Evolutionary conservation across 768 basidiomycete genomes (phyloP).

Genomic region (Lanmaoa rubissima): DNA sequence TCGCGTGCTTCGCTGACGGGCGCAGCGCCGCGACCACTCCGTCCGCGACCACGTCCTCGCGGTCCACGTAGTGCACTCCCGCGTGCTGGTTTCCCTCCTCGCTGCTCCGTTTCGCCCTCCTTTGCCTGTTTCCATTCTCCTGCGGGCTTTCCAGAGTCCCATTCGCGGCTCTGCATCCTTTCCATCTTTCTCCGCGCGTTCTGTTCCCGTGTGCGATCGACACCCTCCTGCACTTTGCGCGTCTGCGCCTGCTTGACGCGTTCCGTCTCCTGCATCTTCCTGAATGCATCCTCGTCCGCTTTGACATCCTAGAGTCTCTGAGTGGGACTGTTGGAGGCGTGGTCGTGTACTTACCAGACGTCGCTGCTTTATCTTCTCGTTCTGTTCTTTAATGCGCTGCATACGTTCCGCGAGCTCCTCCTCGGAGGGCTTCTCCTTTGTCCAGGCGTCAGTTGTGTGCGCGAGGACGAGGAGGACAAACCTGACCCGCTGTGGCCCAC

Average conservation of each 20-base stretch:
- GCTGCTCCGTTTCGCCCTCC: constrained; percentile 17
- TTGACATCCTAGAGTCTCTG: constrained; percentile 58
- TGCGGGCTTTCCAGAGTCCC: constrained; percentile 72
- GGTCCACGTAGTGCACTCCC: constrained; percentile 33
- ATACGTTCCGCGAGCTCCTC: constrained; percentile 69
- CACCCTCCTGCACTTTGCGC: constrained; percentile 65
- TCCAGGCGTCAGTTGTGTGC: constrained; percentile 12
- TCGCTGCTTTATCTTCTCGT: constrained; percentile 74
- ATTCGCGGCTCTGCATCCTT: constrained; percentile 75
- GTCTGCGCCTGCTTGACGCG: constrained; percentile 53
- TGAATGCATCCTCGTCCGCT: constrained; percentile 80
- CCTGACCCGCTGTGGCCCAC: constrained; percentile 66
- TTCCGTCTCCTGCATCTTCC: constrained; percentile 64
- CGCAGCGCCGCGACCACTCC: constrained; percentile 23
- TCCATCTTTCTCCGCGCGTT: constrained; percentile 81
- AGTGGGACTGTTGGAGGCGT: background rate
- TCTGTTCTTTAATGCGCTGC: constrained; percentile 67
- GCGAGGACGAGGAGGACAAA: background rate
- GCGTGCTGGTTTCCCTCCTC: constrained; percentile 27
- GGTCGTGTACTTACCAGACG: constrained; percentile 45
- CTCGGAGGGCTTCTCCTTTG: constrained; percentile 67
- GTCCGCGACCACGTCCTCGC: constrained; percentile 38
- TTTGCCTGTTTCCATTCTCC: constrained; percentile 8
- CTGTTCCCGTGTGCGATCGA: constrained; percentile 72
- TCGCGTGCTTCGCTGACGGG: background rate